Conservation (phyloP, 768 basidiomycete genomes). For the Phanerochaete sordida region DNA sequence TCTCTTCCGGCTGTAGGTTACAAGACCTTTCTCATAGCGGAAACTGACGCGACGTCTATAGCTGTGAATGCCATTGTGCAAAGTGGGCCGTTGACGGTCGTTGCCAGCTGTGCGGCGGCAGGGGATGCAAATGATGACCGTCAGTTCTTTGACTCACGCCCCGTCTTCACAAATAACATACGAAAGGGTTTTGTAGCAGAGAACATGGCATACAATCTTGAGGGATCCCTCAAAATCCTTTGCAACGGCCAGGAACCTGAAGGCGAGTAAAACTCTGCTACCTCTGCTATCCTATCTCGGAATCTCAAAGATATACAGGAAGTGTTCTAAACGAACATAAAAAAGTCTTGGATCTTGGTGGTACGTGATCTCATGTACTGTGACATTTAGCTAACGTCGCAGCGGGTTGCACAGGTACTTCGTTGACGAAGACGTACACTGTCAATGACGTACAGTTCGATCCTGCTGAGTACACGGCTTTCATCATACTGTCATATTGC, state of each 20-base stretch:
- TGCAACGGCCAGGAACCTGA: neutral
- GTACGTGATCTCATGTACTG: no score
- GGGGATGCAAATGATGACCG: conserved; percentile 26
- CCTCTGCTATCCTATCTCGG: no score
- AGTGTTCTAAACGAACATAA: no score
- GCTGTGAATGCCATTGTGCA: conserved; percentile 55
- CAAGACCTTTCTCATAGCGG: no score
- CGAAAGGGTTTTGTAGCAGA: neutral
- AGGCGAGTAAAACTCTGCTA: no score
- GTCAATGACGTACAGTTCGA: conserved; percentile 56
- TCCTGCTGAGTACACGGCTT: conserved; percentile 37
- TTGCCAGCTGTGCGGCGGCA: conserved; percentile 44
- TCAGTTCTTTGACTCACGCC: neutral
- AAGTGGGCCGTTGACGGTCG: conserved; percentile 34
- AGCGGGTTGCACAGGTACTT: no score
- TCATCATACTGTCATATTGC: neutral
- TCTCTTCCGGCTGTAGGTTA: neutral
- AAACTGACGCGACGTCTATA: conserved; percentile 14
- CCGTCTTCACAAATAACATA: neutral
- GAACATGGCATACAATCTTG: neutral
- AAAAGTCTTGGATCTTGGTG: no score
- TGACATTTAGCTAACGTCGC: no score
- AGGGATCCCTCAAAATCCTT: neutral
- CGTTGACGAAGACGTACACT: conserved; percentile 34
- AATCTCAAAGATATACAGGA: neutral